phyloP scores from a whole-genome alignment of 202 grass and related monocot genomes.

The Panicum virgatum region DNA sequence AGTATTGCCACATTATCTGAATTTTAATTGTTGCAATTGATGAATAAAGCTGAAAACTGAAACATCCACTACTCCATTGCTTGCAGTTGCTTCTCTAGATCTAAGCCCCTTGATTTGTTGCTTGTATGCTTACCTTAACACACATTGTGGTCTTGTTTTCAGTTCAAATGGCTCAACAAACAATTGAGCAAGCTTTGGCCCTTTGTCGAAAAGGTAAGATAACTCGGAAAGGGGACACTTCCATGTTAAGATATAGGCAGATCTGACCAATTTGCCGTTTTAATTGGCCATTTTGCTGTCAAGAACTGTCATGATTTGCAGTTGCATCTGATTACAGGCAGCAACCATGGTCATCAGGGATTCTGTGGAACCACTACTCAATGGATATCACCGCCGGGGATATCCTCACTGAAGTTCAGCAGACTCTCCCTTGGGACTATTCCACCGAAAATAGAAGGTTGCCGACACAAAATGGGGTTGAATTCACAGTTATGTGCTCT shows the following conservation, averaged over 20 bases:
- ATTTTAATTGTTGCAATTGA: not conserved
- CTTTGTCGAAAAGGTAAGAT: constrained; percentile 80
- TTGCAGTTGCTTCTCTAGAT: not conserved
- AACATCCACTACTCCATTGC: not conserved
- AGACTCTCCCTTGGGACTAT: constrained; percentile 82
- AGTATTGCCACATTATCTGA: not conserved
- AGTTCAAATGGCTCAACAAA: constrained; percentile 98
- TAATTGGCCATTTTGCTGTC: no score
- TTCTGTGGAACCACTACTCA: no score
- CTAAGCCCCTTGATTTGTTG: not conserved
- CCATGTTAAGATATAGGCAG: no score
- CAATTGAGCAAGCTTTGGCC: constrained; percentile 90
- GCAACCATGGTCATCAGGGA: no score
- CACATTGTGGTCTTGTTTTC: constrained; percentile 33
- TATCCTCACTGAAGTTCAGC: no score
- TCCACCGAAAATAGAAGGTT: constrained; percentile 95
- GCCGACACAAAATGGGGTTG: not conserved
- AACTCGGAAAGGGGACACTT: no score
- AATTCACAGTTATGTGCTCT: not conserved
- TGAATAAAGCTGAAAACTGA: not conserved
- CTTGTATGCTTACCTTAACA: constrained; percentile 22
- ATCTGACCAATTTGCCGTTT: no score
- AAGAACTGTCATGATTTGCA: no score
- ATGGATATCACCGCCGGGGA: no score
- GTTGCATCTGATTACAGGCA: no score